Evolutionary conservation across 345 rosid species (phyloP).

Genomic region (Moricandia moricandioides): DNA sequence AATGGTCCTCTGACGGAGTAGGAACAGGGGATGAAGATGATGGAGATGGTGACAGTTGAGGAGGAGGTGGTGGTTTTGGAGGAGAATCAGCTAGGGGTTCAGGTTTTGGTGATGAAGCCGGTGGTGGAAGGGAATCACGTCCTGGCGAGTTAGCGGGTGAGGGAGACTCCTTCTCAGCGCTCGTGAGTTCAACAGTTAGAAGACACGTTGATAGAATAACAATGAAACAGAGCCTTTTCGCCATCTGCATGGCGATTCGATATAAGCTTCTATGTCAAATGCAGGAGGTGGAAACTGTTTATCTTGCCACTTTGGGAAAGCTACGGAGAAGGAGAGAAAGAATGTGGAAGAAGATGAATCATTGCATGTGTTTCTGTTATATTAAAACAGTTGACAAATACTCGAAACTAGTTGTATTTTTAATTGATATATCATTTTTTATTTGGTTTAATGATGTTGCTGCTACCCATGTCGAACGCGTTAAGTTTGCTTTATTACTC

Average conservation of each 20-base stretch:
- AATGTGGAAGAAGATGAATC: constrained; percentile 13
- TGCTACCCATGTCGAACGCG: constrained; percentile 28
- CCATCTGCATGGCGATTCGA: not conserved
- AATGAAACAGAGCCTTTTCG: constrained; percentile 24
- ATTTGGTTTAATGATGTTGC: constrained; percentile 1
- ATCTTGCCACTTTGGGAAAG: not conserved
- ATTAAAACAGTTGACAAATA: not conserved
- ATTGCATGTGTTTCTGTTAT: constrained; percentile 1
- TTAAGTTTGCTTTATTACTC: not conserved
- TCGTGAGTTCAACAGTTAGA: not conserved
- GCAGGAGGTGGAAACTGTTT: too few species aligned
- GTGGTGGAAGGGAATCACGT: constrained; percentile 2
- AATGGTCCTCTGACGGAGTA: constrained; percentile 7
- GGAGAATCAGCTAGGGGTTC: constrained; percentile 14
- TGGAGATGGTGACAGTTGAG: not conserved
- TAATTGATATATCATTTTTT: not conserved
- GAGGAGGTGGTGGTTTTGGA: not conserved
- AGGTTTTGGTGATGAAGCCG: not conserved
- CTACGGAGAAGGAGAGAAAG: constrained; percentile 9
- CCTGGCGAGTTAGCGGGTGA: constrained; percentile 7
- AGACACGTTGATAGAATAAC: constrained; percentile 14
- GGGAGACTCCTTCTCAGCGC: constrained; percentile 13
- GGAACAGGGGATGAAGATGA: constrained; percentile 16
- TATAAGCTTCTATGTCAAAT: not conserved
- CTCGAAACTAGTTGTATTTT: not conserved